Evolutionary conservation across 345 rosid species (phyloP).

Genomic region (Aurinia saxatilis): DNA sequence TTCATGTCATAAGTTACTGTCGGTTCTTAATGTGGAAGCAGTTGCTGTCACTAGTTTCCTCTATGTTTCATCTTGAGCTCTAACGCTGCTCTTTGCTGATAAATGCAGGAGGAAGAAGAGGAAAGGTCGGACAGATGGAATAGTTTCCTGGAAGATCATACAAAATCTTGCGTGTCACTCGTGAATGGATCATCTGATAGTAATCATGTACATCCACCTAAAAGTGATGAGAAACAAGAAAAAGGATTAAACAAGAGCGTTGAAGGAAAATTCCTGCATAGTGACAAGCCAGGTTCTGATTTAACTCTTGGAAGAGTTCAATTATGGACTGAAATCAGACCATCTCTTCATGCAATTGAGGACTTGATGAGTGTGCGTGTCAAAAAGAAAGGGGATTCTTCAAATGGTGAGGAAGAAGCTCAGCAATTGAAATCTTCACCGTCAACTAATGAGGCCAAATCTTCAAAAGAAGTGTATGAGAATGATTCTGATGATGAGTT

Average conservation of each 20-base stretch:
- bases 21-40: background rate
- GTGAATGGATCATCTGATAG: slow-evolving; percentile 30
- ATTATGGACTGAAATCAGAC: slow-evolving; percentile 79
- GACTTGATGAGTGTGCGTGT: slow-evolving; percentile 77
- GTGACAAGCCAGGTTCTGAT: slow-evolving; percentile 33
- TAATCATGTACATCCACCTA: slow-evolving; percentile 29
- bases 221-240: slow-evolving; percentile 26
- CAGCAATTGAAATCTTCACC: slow-evolving; percentile 33
- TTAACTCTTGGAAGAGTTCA: slow-evolving; percentile 33
- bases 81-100: background rate
- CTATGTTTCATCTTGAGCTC: background rate
- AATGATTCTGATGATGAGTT: slow-evolving; percentile 94
- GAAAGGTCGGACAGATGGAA: slow-evolving; percentile 96
- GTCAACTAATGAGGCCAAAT: slow-evolving; percentile 39
- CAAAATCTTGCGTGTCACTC: slow-evolving; percentile 40
- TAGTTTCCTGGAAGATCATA: slow-evolving; percentile 61
- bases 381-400: slow-evolving; percentile 38
- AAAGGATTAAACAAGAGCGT: slow-evolving; percentile 28
- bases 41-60: slow-evolving; percentile 7
- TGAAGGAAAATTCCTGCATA: slow-evolving; percentile 24
- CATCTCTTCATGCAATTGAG: slow-evolving; percentile 64
- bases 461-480: slow-evolving; percentile 51
- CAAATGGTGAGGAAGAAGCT: slow-evolving; percentile 36
- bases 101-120: slow-evolving; percentile 88
- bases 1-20: background rate